Evolutionary conservation across 805 yeast species (phyloP).

Genomic region (Wickerhamiella cacticola): DNA sequence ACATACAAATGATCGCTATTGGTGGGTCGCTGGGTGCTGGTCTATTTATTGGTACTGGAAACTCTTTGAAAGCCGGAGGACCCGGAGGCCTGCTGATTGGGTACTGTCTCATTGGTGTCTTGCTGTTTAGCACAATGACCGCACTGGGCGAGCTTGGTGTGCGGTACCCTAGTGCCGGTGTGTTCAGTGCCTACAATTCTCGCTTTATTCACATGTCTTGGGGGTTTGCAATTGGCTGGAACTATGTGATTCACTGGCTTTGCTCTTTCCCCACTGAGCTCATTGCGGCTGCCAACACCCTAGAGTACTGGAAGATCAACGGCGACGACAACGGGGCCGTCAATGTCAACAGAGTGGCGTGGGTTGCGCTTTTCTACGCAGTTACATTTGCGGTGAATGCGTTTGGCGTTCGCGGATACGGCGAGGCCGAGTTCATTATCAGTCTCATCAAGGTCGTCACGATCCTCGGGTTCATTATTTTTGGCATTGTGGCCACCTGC

Average conservation of each 20-base stretch:
- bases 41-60: conserved; percentile 56
- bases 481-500: conserved; percentile 37
- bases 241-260: conserved; percentile 53
- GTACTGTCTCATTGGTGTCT: conserved; percentile 46
- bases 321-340: conserved; percentile 26
- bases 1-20: conserved; percentile 60
- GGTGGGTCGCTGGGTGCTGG: conserved; percentile 74
- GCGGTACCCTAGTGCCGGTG: conserved; percentile 51
- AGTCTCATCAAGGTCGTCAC: conserved; percentile 48
- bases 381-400: conserved; percentile 37
- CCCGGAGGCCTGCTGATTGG: conserved; percentile 51
- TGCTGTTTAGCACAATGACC: conserved; percentile 51
- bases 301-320: conserved; percentile 43
- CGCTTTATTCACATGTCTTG: conserved; percentile 57
- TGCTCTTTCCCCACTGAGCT: conserved; percentile 56
- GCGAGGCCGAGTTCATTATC: conserved; percentile 58
- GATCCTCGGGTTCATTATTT: conserved; percentile 49
- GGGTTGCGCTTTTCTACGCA: conserved; percentile 44
- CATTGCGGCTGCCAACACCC: conserved; percentile 48
- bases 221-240: conserved; percentile 66
- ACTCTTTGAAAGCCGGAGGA: conserved; percentile 43
- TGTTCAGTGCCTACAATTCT: conserved; percentile 48
- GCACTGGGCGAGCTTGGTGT: conserved; percentile 63
- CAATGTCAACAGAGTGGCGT: conserved; percentile 42
- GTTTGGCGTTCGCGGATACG: conserved; percentile 48